Evolutionary conservation across 1,139 yeast species (phyloP), one percentile per base, ranked within the genome.

Genomic region (Geotrichum citri-aurantii): DNA sequence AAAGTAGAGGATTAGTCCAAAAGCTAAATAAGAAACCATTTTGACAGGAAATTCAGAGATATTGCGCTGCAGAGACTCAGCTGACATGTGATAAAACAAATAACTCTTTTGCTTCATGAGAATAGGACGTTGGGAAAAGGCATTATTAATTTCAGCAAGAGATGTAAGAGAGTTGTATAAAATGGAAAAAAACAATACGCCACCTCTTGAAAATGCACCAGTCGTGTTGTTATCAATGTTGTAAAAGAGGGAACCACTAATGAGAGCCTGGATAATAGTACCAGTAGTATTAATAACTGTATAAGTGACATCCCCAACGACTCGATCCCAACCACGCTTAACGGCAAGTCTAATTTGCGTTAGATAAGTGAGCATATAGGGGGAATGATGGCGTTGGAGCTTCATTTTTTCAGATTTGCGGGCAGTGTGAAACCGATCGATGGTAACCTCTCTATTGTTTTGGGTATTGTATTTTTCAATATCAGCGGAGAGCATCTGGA

Each of bases 191-290:
- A 78, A 78, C n/a, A 77, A 64, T 24, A 72, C 73, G 64, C 79
- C 80, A 52, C 79, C 78, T 66, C 86, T 75, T 56, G 79, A 79
- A 63, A 78, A 81, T 55, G 82, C 81, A 52, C 84, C 82, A 24
- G 67, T 68, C 2, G 86, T 80, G 23, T 74, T 72, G 2, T 72
- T 68, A 48, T 76, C 74, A 62, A 81, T 74, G 63, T 79, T 78
- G 68, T 78, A 82, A 66, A 80, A 82, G 69, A 82, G 75, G n/a
- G 86, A 81, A 71, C 68, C 85, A 42, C 78, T 77, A 63, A 82
- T 73, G 58, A 83, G 72, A 61, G 83, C 79, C 68, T 80, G 82
- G 56, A 76, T 72, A 40, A 81, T 65, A 58, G 79, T 78, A 47
- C 85, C 82, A 21, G 75, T 68, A 17, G 80, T 65, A 61, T 76